Evolutionary conservation across 305 asterid species (phyloP), one percentile per base, ranked within the genome.

Genomic region (Fraxinus latifolia): DNA sequence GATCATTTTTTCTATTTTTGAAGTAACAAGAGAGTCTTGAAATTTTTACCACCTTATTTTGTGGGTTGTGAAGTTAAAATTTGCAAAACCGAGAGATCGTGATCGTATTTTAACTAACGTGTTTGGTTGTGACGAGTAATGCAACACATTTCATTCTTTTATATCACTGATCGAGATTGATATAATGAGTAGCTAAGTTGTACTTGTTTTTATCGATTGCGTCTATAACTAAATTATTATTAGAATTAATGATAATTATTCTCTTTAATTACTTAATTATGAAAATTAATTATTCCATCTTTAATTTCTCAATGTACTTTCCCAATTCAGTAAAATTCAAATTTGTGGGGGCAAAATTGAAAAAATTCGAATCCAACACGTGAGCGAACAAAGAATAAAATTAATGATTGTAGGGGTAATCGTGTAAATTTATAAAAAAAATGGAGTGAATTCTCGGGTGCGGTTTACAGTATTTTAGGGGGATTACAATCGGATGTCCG

Each of bases 401-500:
- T 58, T 60, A 19, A 21, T 21, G 31, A 60, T 60, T 7, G 5
- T 60, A 12, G 37, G 72, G 81, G 77, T 53, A 32, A 23, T 19
- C 68, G 32, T 32, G 65, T 82, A 67, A 67, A 31, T 75, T 68
- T 33, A 44, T 33, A 36, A 36, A 8, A 36, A 8, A 33, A 27
- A 3, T 27, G 55, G 58, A 5, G 37, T 58, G 39, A 27, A 27
- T 25, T 78, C 27, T 72, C 42, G 15, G 32, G 37, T 60, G 14
- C 7, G 71, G 78, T 29, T 7, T 47, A 44, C 81, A 7, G 32
- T 42, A 27, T 29, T 83, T 23, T 25, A 75, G 83, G 83, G 31
- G 80, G 50, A 1, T 55, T 75, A 12, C 81, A 33, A 76, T 34
- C 21, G 73, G 36, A 62, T 65, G 83, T 79, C 83, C 42, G 62